Evolutionary conservation across 2,329 filamentous ascomycete species (phyloP).

Genomic region (Aspergillus ustus): DNA sequence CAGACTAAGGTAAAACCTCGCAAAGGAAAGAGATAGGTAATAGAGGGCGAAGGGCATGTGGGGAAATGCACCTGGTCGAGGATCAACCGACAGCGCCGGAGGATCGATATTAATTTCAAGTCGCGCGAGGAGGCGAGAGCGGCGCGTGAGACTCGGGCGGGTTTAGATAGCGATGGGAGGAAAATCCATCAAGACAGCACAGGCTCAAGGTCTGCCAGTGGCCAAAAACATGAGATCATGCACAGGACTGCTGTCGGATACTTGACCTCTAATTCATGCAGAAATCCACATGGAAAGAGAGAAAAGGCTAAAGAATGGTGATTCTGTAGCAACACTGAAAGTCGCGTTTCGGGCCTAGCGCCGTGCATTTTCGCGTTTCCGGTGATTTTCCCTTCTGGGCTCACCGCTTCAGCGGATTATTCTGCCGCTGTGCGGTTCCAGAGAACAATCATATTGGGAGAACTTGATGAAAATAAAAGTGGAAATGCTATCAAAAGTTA

Average conservation of each 20-base stretch:
- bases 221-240: background rate
- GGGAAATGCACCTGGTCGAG: slow-evolving; percentile 29
- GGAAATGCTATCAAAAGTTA: background rate
- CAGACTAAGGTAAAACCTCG: slow-evolving; percentile 2
- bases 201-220: background rate
- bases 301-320: slow-evolving; percentile 13
- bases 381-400: slow-evolving; percentile 26
- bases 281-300: slow-evolving; percentile 12
- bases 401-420: background rate
- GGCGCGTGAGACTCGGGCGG: slow-evolving; percentile 36
- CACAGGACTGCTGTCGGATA: slow-evolving; percentile 1
- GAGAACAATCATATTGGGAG: background rate
- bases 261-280: slow-evolving; percentile 6
- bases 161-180: slow-evolving; percentile 26
- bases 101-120: slow-evolving; percentile 20
- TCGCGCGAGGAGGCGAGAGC: slow-evolving; percentile 33
- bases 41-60: slow-evolving; percentile 14
- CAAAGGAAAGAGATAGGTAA: slow-evolving; percentile 10
- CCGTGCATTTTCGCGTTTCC: slow-evolving; percentile 25
- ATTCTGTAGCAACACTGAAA: slow-evolving; percentile 7
- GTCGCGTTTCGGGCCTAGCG: slow-evolving; percentile 34
- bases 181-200: slow-evolving; percentile 25
- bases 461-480: background rate
- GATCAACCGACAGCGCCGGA: slow-evolving; percentile 28
- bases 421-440: background rate